Conservation (phyloP, 805 yeast species). For the Teunomyces lycoperdinae region DNA sequence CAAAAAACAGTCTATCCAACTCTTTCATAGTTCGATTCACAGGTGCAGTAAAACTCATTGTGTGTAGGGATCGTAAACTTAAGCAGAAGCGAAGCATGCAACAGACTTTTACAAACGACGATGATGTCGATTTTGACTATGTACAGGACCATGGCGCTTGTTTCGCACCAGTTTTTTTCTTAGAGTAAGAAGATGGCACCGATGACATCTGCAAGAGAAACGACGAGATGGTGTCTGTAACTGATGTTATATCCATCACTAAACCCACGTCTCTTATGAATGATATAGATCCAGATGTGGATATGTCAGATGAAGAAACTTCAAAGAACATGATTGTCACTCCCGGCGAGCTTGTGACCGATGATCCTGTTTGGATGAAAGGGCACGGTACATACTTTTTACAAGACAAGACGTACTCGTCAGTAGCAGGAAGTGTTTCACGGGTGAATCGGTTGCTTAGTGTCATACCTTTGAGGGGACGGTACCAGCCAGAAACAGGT, state of each 20-base stretch:
- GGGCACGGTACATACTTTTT: slow-evolving; percentile 94
- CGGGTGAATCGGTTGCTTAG: slow-evolving; percentile 83
- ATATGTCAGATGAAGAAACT: slow-evolving; percentile 36
- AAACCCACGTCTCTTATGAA: slow-evolving; percentile 20
- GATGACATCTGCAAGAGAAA: not conserved
- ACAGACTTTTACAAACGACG: too few species aligned
- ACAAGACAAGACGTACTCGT: slow-evolving; percentile 73
- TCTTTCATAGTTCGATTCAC: slow-evolving; percentile 59
- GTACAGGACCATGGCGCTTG: not conserved
- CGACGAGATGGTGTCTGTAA: not conserved
- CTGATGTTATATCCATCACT: slow-evolving; percentile 34
- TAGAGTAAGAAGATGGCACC: not conserved
- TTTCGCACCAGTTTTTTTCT: not conserved
- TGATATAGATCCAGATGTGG: slow-evolving; percentile 37
- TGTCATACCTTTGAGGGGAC: slow-evolving; percentile 81
- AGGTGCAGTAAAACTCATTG: slow-evolving; percentile 55
- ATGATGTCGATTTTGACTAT: not conserved
- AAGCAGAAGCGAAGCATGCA: not conserved
- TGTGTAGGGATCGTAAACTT: not conserved
- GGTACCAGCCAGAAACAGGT: slow-evolving; percentile 92
- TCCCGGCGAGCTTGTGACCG: slow-evolving; percentile 96
- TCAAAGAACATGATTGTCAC: slow-evolving; percentile 56
- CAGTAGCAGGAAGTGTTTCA: slow-evolving; percentile 88
- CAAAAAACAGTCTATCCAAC: slow-evolving; percentile 67
- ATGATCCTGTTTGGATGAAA: slow-evolving; percentile 96